phyloP scores from a whole-genome alignment of 352 stramenopile species.

The Detonula confervacea region DNA sequence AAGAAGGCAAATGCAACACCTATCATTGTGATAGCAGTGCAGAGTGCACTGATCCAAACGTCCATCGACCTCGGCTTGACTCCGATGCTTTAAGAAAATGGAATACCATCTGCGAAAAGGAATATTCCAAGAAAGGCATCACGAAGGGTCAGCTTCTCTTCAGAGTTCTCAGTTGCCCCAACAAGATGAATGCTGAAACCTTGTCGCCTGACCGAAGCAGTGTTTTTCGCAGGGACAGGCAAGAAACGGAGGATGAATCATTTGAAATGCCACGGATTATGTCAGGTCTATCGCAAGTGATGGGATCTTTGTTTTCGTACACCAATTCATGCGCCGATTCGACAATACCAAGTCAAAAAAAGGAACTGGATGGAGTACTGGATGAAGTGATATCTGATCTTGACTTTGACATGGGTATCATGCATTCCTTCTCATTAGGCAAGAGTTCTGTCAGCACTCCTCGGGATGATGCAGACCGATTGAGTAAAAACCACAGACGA shows the following conservation, averaged over 20 bases:
- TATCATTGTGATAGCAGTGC: not conserved
- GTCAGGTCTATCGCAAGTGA: slow-evolving; percentile 10
- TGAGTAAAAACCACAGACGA: too few species aligned
- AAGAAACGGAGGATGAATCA: slow-evolving; percentile 13
- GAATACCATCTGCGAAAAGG: slow-evolving; percentile 38
- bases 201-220: not conserved
- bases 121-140: slow-evolving; percentile 12
- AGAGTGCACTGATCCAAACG: not conserved
- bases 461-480: not conserved
- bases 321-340: slow-evolving; percentile 30
- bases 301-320: slow-evolving; percentile 36
- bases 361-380: not conserved
- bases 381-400: slow-evolving; percentile 20
- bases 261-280: slow-evolving; percentile 9
- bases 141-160: slow-evolving; percentile 39
- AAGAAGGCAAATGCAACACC: slow-evolving; percentile 4
- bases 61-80: slow-evolving; percentile 21
- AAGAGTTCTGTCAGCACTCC: slow-evolving; percentile 32
- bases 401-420: slow-evolving; percentile 29
- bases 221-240: not conserved
- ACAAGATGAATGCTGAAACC: slow-evolving; percentile 2
- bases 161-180: slow-evolving; percentile 16
- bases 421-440: not conserved
- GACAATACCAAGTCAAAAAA: slow-evolving; percentile 22
- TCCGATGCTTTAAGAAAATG: slow-evolving; percentile 39